phyloP scores from a whole-genome alignment of 2,329 filamentous ascomycete species.

The Rutstroemia sp. region DNA sequence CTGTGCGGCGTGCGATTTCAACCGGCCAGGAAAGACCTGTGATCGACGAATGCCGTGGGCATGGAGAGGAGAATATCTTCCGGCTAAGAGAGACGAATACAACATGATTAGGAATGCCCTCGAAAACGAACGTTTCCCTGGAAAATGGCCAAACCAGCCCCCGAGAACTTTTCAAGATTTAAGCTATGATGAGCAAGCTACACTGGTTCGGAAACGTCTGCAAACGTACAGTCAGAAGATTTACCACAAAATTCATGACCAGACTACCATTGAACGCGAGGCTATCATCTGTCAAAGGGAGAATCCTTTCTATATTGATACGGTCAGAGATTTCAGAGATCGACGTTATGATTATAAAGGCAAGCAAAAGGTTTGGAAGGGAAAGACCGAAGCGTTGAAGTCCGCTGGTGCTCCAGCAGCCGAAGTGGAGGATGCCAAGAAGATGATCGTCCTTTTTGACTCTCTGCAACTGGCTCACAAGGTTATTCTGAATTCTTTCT shows the following conservation, averaged over 20 bases:
- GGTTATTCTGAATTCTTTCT: slow-evolving; percentile 98
- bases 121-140: slow-evolving; percentile 88
- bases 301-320: slow-evolving; percentile 97
- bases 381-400: slow-evolving; percentile 84
- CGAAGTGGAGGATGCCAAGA: slow-evolving; percentile 91
- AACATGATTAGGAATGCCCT: slow-evolving; percentile 95
- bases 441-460: slow-evolving; percentile 96
- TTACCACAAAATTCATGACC: slow-evolving; percentile 97
- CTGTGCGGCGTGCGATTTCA: slow-evolving; percentile 97
- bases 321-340: slow-evolving; percentile 92
- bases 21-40: slow-evolving; percentile 92
- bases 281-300: slow-evolving; percentile 98
- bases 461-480: slow-evolving; percentile 96
- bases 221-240: slow-evolving; percentile 97
- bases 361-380: slow-evolving; percentile 97
- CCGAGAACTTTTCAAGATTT: slow-evolving; percentile 74
- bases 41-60: slow-evolving; percentile 93
- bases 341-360: slow-evolving; percentile 98
- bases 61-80: slow-evolving; percentile 95
- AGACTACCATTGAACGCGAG: slow-evolving; percentile 84
- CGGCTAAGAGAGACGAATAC: slow-evolving; percentile 94
- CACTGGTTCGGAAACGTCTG: slow-evolving; percentile 74
- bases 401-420: slow-evolving; percentile 64
- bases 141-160: slow-evolving; percentile 63
- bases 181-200: slow-evolving; percentile 72